phyloP scores from a whole-genome alignment of 2,329 filamentous ascomycete species.

The Paraphoma sp. region DNA sequence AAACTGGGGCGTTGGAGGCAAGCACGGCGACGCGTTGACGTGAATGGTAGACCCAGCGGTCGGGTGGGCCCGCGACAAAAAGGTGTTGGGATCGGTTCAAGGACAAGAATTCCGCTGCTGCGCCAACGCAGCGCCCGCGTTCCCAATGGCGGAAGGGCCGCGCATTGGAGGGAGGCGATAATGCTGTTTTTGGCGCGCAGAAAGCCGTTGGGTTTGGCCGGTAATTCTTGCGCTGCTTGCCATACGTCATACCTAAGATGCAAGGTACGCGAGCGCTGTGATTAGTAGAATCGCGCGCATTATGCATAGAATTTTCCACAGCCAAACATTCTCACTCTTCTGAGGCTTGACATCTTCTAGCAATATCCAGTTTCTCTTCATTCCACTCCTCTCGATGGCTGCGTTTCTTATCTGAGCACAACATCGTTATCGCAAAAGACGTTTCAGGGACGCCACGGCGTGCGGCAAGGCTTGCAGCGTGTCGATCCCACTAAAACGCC shows the following conservation, averaged over 20 bases:
- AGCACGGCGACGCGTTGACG: conserved; percentile 4
- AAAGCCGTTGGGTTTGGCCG: conserved; percentile 2
- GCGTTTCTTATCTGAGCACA: not conserved
- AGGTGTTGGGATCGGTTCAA: conserved; percentile 23
- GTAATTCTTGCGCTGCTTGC: not conserved
- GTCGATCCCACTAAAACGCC: conserved; percentile 15
- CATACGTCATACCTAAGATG: conserved; percentile 6
- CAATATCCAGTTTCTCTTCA: not conserved
- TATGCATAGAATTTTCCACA: conserved; percentile 1
- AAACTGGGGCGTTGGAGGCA: conserved; percentile 26
- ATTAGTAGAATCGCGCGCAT: not conserved
- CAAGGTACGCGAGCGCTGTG: conserved; percentile 10
- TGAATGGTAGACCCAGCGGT: conserved; percentile 9
- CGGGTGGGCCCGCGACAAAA: conserved; percentile 17
- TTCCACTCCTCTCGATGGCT: not conserved
- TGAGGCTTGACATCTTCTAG: too few relatives aligned
- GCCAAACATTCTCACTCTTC: not conserved
- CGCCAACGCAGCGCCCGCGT: conserved; percentile 6
- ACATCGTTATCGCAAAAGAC: conserved; percentile 14
- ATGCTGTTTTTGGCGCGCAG: conserved; percentile 1
- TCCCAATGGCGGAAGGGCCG: not conserved
- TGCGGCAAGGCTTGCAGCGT: conserved; percentile 11
- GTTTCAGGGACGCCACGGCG: conserved; percentile 13
- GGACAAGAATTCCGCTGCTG: not conserved
- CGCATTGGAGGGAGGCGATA: conserved; percentile 1